phyloP scores from a whole-genome alignment of 225 moss, liverwort and hornwort genomes.

The Marchantia paleacea region DNA sequence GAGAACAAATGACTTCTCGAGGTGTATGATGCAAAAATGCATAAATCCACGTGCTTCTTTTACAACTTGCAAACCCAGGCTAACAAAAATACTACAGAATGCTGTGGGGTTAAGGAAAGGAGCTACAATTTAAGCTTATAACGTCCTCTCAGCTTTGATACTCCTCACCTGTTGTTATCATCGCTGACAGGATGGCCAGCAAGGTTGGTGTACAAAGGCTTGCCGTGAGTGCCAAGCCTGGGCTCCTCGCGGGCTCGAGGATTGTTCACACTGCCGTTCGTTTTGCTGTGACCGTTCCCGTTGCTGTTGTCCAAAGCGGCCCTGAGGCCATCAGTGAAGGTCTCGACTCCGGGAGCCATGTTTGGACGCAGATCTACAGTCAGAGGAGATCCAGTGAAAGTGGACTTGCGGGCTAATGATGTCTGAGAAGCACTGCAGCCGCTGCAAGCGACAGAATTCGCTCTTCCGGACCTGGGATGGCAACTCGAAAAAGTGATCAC shows the following conservation, averaged over 20 bases:
- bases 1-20: no score
- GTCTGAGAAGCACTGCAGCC: neutral
- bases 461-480: neutral
- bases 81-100: neutral
- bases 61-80: neutral
- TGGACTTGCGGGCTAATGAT: neutral
- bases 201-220: conserved; percentile 71
- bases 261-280: neutral
- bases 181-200: conserved; percentile 55
- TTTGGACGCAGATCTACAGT: neutral
- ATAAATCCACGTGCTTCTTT: neutral
- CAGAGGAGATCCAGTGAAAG: conserved; percentile 21
- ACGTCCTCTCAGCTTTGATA: neutral
- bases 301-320: conserved; percentile 7
- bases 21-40: no score
- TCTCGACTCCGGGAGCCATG: neutral
- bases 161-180: conserved; percentile 73
- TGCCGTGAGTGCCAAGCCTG: conserved; percentile 59
- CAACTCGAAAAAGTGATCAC: neutral
- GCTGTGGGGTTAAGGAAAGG: neutral
- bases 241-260: conserved; percentile 32
- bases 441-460: neutral
- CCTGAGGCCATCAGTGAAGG: neutral
- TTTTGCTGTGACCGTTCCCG: conserved; percentile 12
- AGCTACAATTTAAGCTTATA: neutral